Evolutionary conservation across 768 basidiomycete species (phyloP).

Genomic region (Naematelia aurantialba): DNA sequence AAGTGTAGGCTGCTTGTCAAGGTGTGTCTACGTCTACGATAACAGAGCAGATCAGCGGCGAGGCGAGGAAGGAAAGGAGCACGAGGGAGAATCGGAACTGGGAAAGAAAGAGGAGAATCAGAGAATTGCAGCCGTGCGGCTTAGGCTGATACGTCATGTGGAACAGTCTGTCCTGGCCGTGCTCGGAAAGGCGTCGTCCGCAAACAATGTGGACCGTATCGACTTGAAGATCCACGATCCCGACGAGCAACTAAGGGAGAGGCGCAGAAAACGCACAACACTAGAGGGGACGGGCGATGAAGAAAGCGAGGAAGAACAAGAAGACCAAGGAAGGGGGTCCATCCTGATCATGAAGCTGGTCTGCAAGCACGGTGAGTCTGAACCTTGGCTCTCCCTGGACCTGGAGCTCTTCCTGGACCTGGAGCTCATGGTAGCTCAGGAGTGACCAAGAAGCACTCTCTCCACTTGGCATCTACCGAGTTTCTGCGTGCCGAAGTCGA

Average conservation of each 20-base stretch:
- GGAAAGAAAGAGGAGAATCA: no score
- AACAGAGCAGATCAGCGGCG: no score
- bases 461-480: constrained; percentile 38
- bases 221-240: constrained; percentile 37
- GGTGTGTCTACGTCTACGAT: constrained; percentile 34
- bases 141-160: no score
- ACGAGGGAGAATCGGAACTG: no score
- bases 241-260: constrained; percentile 7
- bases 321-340: constrained; percentile 6
- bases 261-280: not conserved
- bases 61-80: constrained; percentile 2
- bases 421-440: constrained; percentile 24
- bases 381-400: not conserved
- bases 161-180: constrained; percentile 47
- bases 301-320: constrained; percentile 29
- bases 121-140: not conserved
- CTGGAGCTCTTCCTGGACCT: no score
- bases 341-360: constrained; percentile 40
- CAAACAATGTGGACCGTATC: constrained; percentile 35
- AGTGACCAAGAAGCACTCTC: constrained; percentile 47
- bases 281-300: constrained; percentile 13
- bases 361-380: constrained; percentile 46
- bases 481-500: constrained; percentile 46
- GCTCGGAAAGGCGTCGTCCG: constrained; percentile 32
- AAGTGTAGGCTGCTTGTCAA: constrained; percentile 47